A percentile compares a stretch with the other conserved stretches of the same genome.
Evolutionary conservation across 1,284 basidiomycete genomes (phyloP).

Genomic region (Fomitopsis betulina): DNA sequence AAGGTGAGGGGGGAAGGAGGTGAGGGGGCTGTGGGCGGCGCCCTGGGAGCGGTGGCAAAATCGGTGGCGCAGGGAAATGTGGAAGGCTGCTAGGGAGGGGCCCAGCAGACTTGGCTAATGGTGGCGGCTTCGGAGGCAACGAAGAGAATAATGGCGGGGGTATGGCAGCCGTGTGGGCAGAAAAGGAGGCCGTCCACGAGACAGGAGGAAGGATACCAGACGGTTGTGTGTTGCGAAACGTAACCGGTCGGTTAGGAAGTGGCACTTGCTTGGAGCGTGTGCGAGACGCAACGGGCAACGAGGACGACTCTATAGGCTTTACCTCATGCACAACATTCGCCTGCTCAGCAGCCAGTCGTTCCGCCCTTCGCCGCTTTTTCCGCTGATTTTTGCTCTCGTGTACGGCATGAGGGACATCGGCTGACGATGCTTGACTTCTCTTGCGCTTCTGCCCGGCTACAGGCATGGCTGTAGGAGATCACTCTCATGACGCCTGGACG

Average conservation of each 20-base stretch:
- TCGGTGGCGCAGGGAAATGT: neutral
- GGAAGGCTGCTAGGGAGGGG: no score
- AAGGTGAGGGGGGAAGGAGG: neutral
- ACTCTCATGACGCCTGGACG: neutral
- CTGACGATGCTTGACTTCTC: conserved; percentile 8
- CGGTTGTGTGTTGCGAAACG: neutral
- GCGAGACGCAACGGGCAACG: neutral
- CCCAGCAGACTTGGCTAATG: neutral
- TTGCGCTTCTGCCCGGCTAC: conserved; percentile 18
- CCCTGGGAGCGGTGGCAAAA: neutral
- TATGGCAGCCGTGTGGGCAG: neutral
- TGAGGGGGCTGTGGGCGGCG: neutral
- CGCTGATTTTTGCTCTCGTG: conserved; percentile 12
- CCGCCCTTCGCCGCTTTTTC: conserved; percentile 18
- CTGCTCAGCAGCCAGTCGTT: conserved; percentile 5
- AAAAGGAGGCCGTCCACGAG: conserved; percentile 1
- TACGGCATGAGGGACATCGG: neutral
- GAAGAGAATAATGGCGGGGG: neutral
- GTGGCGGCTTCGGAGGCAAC: neutral
- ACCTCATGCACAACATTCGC: neutral
- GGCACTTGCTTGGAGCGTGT: neutral
- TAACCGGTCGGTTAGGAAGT: neutral
- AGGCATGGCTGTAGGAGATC: neutral
- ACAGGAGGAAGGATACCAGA: conserved; percentile 2
- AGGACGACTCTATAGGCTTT: no score